These are phyloP conservation scores for Paramarasmius palmivorus DNA, from an alignment of 1,284 basidiomycete genomes.

Conservation along the genomic window DNA sequence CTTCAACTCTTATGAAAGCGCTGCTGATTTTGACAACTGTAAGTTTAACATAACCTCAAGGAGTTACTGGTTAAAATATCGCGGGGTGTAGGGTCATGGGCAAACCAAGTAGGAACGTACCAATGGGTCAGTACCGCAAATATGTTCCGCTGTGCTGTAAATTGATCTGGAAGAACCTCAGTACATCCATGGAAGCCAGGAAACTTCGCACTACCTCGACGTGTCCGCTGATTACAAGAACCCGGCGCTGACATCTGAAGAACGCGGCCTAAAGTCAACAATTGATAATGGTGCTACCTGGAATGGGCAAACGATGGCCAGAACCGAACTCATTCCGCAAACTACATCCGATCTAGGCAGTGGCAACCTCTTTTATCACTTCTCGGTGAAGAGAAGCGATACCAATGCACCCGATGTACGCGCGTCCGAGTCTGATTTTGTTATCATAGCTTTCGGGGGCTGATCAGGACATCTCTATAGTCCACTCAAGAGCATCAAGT, in stretches of 20 bases:
- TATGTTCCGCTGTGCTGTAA: background rate
- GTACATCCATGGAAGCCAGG: constrained; percentile 62
- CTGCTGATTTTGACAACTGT: constrained; percentile 57
- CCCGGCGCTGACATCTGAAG: constrained; percentile 55
- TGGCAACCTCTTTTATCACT: constrained; percentile 67
- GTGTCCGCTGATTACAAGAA: constrained; percentile 59
- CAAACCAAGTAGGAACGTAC: constrained; percentile 55
- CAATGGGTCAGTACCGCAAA: constrained; percentile 46
- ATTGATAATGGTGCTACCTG: constrained; percentile 54
- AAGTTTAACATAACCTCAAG: constrained; percentile 18
- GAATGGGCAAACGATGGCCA: constrained; percentile 42
- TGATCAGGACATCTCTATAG: constrained; percentile 23
- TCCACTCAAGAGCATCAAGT: constrained; percentile 55
- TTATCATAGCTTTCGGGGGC: background rate
- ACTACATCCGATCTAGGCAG: constrained; percentile 56
- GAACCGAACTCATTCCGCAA: constrained; percentile 60
- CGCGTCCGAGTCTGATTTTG: constrained; percentile 6
- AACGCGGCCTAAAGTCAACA: constrained; percentile 54
- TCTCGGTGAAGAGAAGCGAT: constrained; percentile 49
- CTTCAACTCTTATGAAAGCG: constrained; percentile 50
- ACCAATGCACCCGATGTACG: constrained; percentile 56
- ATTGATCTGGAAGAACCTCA: constrained; percentile 15
- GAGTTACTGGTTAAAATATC: background rate
- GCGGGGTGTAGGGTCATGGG: constrained; percentile 52
- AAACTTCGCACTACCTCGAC: constrained; percentile 56